These are phyloP conservation scores for Kluyveromyces nonfermentans DNA, from an alignment of 805 yeast genomes.

Conservation along the genomic window DNA sequence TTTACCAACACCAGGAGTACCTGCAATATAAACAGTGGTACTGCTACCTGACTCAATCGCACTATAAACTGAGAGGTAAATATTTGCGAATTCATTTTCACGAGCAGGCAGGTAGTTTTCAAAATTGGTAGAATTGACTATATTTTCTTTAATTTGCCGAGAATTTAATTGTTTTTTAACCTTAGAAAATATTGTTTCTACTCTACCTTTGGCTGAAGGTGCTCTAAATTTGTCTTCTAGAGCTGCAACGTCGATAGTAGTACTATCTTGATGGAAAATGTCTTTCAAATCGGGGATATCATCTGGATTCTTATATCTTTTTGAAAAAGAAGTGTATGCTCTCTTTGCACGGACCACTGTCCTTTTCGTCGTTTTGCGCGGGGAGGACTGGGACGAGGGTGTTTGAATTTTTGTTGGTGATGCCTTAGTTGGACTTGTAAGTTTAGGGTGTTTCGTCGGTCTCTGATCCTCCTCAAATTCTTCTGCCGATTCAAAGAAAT, in stretches of 20 bases:
- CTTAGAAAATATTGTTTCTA: constrained; percentile 28
- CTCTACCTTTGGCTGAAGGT: constrained; percentile 30
- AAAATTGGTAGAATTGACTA: constrained; percentile 29
- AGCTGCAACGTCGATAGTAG: constrained; percentile 16
- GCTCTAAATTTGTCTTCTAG: constrained; percentile 29
- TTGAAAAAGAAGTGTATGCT: constrained; percentile 23
- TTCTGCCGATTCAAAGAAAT: constrained; percentile 1
- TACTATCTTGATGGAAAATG: constrained; percentile 16
- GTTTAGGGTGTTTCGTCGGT: constrained; percentile 3
- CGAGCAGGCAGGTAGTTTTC: constrained; percentile 68
- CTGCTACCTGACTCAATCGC: constrained; percentile 68
- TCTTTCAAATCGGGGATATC: constrained; percentile 26
- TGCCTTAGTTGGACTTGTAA: neutral
- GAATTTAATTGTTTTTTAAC: constrained; percentile 30
- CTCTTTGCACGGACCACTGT: constrained; percentile 26
- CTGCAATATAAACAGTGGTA: constrained; percentile 81
- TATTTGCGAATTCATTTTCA: constrained; percentile 66
- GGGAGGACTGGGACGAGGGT: constrained; percentile 6
- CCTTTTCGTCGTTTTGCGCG: constrained; percentile 25
- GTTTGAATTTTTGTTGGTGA: constrained; percentile 2
- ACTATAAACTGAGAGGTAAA: constrained; percentile 59
- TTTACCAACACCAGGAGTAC: constrained; percentile 97
- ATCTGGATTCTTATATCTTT: constrained; percentile 17
- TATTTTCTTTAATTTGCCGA: constrained; percentile 35
- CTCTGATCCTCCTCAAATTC: neutral